Conservation (phyloP, 495 filamentous ascomycete species). For the Penicillium lagena region DNA sequence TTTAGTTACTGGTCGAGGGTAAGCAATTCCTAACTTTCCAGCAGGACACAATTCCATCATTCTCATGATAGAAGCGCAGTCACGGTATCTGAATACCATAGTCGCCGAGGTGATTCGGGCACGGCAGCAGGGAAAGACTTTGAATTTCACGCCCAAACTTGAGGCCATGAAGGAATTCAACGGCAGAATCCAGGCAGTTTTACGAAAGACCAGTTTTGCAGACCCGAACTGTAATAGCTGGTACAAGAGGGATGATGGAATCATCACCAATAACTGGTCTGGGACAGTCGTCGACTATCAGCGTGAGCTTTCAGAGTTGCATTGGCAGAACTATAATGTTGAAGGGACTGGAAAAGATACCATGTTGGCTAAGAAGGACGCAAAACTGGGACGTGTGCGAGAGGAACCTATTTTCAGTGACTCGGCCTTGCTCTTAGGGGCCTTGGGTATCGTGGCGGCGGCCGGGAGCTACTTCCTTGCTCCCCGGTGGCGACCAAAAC, state of each 20-base stretch:
- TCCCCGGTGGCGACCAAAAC: neutral
- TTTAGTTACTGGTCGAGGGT: no score
- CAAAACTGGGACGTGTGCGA: constrained; percentile 32
- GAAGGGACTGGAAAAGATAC: constrained; percentile 27
- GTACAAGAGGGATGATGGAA: constrained; percentile 49
- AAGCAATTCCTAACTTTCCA: neutral
- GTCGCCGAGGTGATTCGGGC: constrained; percentile 33
- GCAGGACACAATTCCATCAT: constrained; percentile 48
- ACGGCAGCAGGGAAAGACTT: constrained; percentile 22
- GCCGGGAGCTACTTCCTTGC: constrained; percentile 8
- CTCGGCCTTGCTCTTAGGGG: constrained; percentile 24
- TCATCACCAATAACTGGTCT: constrained; percentile 53
- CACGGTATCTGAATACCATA: constrained; percentile 43
- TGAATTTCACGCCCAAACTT: constrained; percentile 32
- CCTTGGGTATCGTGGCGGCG: constrained; percentile 16
- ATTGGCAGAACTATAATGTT: constrained; percentile 43
- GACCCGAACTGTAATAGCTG: constrained; percentile 49
- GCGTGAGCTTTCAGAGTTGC: constrained; percentile 29
- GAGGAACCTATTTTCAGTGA: constrained; percentile 37
- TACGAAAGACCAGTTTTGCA: constrained; percentile 41
- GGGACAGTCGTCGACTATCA: constrained; percentile 48
- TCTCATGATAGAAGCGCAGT: constrained; percentile 55
- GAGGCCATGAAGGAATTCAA: constrained; percentile 36
- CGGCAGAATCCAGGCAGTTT: constrained; percentile 32
- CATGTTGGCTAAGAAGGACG: constrained; percentile 23